phyloP scores from a whole-genome alignment of 2,329 filamentous ascomycete species.

The Fusarium temperatum region DNA sequence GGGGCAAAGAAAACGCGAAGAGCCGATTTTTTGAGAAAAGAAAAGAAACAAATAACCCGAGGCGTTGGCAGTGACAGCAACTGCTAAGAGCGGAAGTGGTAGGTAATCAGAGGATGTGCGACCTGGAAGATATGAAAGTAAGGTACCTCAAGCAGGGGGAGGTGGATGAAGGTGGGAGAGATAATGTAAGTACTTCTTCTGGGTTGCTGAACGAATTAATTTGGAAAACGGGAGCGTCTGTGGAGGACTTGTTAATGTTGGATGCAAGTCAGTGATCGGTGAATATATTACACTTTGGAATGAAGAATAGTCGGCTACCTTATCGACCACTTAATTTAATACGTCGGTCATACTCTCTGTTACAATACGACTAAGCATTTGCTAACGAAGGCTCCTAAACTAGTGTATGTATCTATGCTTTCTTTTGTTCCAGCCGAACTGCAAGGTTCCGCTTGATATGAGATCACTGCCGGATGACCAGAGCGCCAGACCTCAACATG shows the following conservation, averaged over 20 bases:
- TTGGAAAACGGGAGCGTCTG: neutral
- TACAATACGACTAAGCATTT: neutral
- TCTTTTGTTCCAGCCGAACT: conserved; percentile 3
- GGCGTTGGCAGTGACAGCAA: neutral
- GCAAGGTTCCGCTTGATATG: neutral
- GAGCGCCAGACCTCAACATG: neutral
- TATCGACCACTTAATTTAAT: neutral
- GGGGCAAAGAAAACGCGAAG: neutral
- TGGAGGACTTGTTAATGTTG: neutral
- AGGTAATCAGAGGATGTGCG: neutral
- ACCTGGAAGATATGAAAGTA: neutral
- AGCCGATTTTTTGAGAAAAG: neutral
- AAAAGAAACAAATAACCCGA: neutral
- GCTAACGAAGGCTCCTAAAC: neutral
- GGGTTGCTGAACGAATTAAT: neutral
- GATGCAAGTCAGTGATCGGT: neutral
- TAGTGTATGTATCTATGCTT: neutral
- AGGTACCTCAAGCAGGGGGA: no score
- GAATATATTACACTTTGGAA: neutral
- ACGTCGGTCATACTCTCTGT: neutral
- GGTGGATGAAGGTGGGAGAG: neutral
- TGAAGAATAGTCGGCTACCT: neutral
- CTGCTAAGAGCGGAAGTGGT: neutral
- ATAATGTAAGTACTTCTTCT: neutral
- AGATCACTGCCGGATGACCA: neutral